These are phyloP conservation scores for Fraxinus xanthoxyloides DNA, from an alignment of 305 asterid species.

Conservation along the genomic window DNA sequence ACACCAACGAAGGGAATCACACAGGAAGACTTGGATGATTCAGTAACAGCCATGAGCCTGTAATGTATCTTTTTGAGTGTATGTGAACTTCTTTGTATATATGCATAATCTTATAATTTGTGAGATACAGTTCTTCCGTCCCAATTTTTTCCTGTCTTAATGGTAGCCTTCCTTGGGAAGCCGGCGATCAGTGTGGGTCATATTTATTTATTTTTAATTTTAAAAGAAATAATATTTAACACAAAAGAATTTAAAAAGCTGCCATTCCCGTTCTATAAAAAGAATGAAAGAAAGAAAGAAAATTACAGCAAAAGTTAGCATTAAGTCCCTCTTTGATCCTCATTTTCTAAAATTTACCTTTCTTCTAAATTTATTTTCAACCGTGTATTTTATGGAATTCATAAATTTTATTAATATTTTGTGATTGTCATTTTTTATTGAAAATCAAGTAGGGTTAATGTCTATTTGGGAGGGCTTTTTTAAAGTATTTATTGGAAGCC, in stretches of 20 bases:
- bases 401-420: too few species aligned
- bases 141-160: neutral
- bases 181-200: neutral
- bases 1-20: conserved; percentile 17
- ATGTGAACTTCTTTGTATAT: conserved; percentile 15
- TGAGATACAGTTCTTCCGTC: neutral
- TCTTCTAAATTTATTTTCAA: neutral
- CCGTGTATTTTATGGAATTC: neutral
- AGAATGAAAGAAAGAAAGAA: too few species aligned
- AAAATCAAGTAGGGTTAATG: neutral
- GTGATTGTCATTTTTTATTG: too few species aligned
- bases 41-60: conserved; percentile 40
- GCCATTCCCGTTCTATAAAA: neutral
- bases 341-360: too few species aligned
- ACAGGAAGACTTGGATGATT: conserved; percentile 28
- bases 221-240: neutral
- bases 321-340: neutral
- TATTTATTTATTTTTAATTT: neutral
- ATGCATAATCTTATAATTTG: neutral
- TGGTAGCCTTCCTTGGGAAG: neutral
- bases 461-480: neutral
- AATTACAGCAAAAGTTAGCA: neutral
- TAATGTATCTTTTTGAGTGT: conserved; percentile 5
- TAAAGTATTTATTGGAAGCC: neutral
- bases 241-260: neutral